Base-by-base conservation (phyloP, 257 asterid species). In the Mentha longifolia region DNA sequence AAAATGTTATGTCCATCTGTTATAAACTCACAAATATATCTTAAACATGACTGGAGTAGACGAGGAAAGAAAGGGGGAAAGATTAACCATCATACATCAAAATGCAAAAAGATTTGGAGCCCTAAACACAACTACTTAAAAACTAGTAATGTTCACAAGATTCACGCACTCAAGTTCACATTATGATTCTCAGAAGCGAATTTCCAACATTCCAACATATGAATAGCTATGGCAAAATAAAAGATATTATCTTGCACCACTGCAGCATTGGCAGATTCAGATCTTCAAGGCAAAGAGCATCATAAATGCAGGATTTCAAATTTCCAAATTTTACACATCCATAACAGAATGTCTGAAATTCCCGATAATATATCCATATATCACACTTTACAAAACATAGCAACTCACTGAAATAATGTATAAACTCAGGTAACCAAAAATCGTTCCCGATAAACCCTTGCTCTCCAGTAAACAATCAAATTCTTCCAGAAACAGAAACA, bases 231-330 rank as follows among this genome's bases (percentile, higher is more conserved):
- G 16, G 57, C 35, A 61, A 60, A 60, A 45, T 52, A n/a, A 35
- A 28, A 17, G 30, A 51, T 52, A 52, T 52, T 8, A 52, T 52
- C 59, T 19, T 52, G 60, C 60, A 22, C 6, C 33, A 20, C 50
- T 20, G 50, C 31, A 45, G 41, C 42, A n/a, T 19, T 58, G 9
- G n/a, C 37, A 49, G 70, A 75, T 49, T 35, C 39, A 35, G 8
- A 35, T 39, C 42, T 22, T 55, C 22, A 10, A 45, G 2, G 28
- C 64, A 67, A 33, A 20, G 46, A 59, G 68, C 37, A 62, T 43
- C 47, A 52, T 16, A 46, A 73, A 42, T 20, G 15, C 68, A 55
- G 37, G 55, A 61, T 30, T 69, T 17, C 14, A 57, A 51, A 70
- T 45, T 30, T 76, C 66, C n/a, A 69, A 15, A 7, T 25, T 30